phyloP scores from a whole-genome alignment of 2,329 filamentous ascomycete genomes.

The Fusarium falciforme region DNA sequence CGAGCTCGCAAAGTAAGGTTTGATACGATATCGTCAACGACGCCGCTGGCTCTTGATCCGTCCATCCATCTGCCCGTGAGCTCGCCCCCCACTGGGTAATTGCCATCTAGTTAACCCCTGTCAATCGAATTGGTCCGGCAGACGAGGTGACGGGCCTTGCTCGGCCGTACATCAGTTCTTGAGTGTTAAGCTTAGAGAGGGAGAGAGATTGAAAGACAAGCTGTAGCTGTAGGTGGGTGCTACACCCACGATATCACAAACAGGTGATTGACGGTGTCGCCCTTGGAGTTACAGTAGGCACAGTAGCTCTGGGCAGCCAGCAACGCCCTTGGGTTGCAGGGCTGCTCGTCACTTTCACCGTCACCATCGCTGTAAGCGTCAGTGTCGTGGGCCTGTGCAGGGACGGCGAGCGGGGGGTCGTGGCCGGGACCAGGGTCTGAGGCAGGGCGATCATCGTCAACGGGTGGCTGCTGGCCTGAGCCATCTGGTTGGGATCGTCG shows the following conservation, averaged over 20 bases:
- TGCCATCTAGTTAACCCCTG: neutral
- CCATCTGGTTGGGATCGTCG: conserved; percentile 42
- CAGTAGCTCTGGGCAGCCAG: conserved; percentile 14
- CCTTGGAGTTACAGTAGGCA: neutral
- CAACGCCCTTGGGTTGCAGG: conserved; percentile 25
- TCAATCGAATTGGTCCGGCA: neutral
- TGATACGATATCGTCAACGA: conserved; percentile 28
- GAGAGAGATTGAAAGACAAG: neutral
- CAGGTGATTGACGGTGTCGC: neutral
- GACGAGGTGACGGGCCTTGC: neutral
- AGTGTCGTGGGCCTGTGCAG: conserved; percentile 27
- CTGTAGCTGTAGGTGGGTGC: neutral
- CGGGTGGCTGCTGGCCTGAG: conserved; percentile 44
- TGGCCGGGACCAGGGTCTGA: conserved; percentile 35
- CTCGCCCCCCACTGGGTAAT: conserved; percentile 9
- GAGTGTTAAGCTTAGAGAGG: neutral
- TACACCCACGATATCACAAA: neutral
- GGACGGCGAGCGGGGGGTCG: conserved; percentile 18
- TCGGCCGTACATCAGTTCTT: conserved; percentile 3
- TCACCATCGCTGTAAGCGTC: conserved; percentile 36
- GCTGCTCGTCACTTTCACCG: conserved; percentile 34
- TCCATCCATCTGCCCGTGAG: conserved; percentile 21
- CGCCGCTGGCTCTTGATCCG: conserved; percentile 20
- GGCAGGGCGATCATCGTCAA: conserved; percentile 46
- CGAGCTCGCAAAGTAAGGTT: conserved; percentile 29